Evolutionary conservation across 805 yeast genomes (phyloP), one percentile per base, ranked within the genome.

Genomic region (Suhomyces sp.): DNA sequence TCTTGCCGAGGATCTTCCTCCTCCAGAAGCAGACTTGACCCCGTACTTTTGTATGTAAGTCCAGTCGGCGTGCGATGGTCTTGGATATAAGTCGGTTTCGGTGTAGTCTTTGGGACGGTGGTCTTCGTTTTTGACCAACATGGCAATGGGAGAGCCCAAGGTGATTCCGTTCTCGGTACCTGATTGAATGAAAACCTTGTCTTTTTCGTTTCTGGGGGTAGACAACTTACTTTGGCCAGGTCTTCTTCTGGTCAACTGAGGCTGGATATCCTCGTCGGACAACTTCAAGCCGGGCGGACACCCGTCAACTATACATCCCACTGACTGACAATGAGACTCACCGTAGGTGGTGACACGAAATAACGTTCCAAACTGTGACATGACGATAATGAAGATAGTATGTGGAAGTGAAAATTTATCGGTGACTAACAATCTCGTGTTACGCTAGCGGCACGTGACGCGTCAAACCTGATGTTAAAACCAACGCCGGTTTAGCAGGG

Each of bases 271-370:
- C 5, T 76, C 84, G 71, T 90, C 97, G 15, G 87, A 80, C 50
- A 94, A 81, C 6, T 84, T 80, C 82, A 94, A 79, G 31, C 97
- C 97, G 27, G 99, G 97, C 29, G 99, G 99, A 42, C 91, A 94
- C 54, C 99, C 99, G 62, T 94, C 99, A 40, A 94, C 97, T 56
- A 94, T 94, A 74, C 98, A 94, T 31, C 99, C 99, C 42, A 94
- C 99, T 8, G 97, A 89, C 64, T 85, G 88, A 77, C 99, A 94
- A 76, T 94, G 99, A 7, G 97, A 90, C 70, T 94, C 99, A 60
- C 99, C 99, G 78, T 91, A 93, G 29, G 99, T 93, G 57, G 98
- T 93, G 60, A 93, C 98, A 53, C 70, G 69, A 62, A 75, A 76
- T 50, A 73, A 56, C 23, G 64, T 67, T 46, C 80, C 80, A 57